phyloP scores from a whole-genome alignment of 805 yeast genomes.

The Kodamaea kaohsiungensis region DNA sequence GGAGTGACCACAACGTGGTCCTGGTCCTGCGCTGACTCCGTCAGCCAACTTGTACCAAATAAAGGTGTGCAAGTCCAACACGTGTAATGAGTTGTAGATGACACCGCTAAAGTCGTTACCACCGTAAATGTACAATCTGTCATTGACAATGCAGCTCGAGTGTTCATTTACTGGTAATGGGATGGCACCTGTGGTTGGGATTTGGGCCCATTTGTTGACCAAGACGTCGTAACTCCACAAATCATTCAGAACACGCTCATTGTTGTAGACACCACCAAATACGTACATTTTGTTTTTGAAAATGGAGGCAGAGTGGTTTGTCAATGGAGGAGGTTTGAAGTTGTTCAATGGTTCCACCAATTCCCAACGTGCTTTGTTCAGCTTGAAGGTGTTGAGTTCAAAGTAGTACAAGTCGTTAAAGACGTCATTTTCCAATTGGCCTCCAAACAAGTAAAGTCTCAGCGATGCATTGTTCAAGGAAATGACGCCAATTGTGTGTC shows the following conservation, averaged over 20 bases:
- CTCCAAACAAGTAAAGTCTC: slow-evolving; percentile 84
- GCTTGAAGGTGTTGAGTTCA: slow-evolving; percentile 83
- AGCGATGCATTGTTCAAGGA: slow-evolving; percentile 46
- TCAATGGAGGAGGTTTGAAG: slow-evolving; percentile 72
- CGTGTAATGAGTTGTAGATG: slow-evolving; percentile 63
- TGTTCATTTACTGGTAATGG: slow-evolving; percentile 94
- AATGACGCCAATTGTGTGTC: slow-evolving; percentile 84
- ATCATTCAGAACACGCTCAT: slow-evolving; percentile 68
- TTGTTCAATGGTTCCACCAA: slow-evolving; percentile 54
- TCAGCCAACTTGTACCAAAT: slow-evolving; percentile 65
- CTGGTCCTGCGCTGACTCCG: slow-evolving; percentile 57
- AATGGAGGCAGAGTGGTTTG: slow-evolving; percentile 88
- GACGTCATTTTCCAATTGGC: slow-evolving; percentile 82
- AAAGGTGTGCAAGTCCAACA: slow-evolving; percentile 71
- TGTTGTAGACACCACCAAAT: slow-evolving; percentile 84
- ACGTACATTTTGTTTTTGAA: slow-evolving; percentile 77
- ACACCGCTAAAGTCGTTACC: slow-evolving; percentile 80
- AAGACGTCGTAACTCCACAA: slow-evolving; percentile 79
- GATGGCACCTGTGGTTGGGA: slow-evolving; percentile 65
- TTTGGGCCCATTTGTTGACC: slow-evolving; percentile 66
- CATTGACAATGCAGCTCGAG: slow-evolving; percentile 76
- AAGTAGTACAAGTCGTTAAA: slow-evolving; percentile 85
- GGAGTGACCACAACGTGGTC: slow-evolving; percentile 90
- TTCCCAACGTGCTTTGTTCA: slow-evolving; percentile 85
- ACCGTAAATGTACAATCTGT: slow-evolving; percentile 81